Evolutionary conservation across 2,329 filamentous ascomycete genomes (phyloP).

Genomic region (Ophiocordyceps camponoti-floridani): DNA sequence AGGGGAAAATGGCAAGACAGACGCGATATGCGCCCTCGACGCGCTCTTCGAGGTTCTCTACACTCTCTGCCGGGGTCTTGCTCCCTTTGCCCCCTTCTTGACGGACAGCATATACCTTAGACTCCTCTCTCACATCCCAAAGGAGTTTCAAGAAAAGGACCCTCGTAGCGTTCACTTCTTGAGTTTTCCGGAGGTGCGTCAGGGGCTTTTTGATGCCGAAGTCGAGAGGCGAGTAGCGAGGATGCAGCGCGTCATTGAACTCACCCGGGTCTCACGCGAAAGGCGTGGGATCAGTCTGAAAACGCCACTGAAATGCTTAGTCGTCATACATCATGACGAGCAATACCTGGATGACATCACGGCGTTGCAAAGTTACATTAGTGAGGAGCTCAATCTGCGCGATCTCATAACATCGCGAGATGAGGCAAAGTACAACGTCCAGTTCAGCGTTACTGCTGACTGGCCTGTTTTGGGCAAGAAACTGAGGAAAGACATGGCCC

Average conservation of each 20-base stretch:
- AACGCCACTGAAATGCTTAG: constrained; percentile 73
- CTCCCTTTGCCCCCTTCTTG: constrained; percentile 90
- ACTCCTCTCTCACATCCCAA: constrained; percentile 65
- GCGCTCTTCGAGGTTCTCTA: constrained; percentile 87
- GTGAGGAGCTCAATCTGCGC: constrained; percentile 79
- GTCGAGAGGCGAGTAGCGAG: constrained; percentile 74
- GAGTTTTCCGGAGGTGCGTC: constrained; percentile 69
- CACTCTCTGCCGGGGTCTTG: constrained; percentile 72
- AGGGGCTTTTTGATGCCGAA: constrained; percentile 71
- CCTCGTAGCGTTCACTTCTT: constrained; percentile 83
- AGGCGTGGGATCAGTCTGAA: constrained; percentile 72
- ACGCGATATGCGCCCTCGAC: constrained; percentile 81
- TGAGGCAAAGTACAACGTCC: constrained; percentile 79
- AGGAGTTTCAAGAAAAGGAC: constrained; percentile 51
- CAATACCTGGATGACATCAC: constrained; percentile 76
- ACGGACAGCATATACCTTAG: constrained; percentile 86
- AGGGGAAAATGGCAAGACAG: constrained; percentile 70
- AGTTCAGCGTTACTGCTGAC: constrained; percentile 78
- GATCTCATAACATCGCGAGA: constrained; percentile 72
- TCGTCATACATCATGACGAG: constrained; percentile 72
- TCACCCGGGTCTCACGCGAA: constrained; percentile 74
- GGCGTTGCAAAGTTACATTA: constrained; percentile 74
- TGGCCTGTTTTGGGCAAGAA: constrained; percentile 95
- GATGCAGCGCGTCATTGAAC: constrained; percentile 93
- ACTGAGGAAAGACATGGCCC: constrained; percentile 83